These are phyloP conservation scores for Coniferiporia weirii DNA, from an alignment of 1,284 basidiomycete genomes.

Conservation along the genomic window DNA sequence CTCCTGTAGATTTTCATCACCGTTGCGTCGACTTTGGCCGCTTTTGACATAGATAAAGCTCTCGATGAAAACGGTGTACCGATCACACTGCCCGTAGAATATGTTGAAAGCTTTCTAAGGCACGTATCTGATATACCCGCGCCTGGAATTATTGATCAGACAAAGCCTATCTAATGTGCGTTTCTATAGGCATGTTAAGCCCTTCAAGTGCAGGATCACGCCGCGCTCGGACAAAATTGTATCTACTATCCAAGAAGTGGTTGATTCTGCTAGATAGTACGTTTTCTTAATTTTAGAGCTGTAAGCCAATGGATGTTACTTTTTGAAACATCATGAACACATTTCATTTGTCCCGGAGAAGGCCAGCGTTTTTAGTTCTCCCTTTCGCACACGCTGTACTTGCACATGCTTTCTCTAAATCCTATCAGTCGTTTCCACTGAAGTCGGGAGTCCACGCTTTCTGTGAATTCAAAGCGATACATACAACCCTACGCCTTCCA, in stretches of 20 bases:
- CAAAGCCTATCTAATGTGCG: too few species aligned
- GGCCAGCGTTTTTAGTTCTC: too few species aligned
- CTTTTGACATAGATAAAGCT: constrained; percentile 17
- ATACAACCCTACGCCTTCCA: too few species aligned
- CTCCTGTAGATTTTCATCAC: constrained; percentile 9
- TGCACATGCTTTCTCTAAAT: neutral
- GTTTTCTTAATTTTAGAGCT: too few species aligned
- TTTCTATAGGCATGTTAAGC: constrained; percentile 16
- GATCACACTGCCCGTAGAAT: neutral
- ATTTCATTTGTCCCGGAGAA: too few species aligned
- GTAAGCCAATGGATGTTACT: too few species aligned
- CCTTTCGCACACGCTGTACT: too few species aligned
- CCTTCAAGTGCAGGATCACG: constrained; percentile 20
- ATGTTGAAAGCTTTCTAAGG: neutral
- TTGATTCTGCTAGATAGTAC: too few species aligned
- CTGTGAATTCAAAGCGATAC: too few species aligned
- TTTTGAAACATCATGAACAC: too few species aligned
- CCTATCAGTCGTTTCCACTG: neutral
- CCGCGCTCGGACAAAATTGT: constrained; percentile 9
- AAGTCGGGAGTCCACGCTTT: too few species aligned
- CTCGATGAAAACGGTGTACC: constrained; percentile 1
- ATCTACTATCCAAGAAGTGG: neutral
- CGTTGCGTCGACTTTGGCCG: constrained; percentile 17
- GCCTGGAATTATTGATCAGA: neutral
- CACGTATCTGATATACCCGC: neutral